Evolutionary conservation across 2,329 filamentous ascomycete species (phyloP), one percentile per base, ranked within the genome.

Genomic region (Trichoderma arundinaceum): DNA sequence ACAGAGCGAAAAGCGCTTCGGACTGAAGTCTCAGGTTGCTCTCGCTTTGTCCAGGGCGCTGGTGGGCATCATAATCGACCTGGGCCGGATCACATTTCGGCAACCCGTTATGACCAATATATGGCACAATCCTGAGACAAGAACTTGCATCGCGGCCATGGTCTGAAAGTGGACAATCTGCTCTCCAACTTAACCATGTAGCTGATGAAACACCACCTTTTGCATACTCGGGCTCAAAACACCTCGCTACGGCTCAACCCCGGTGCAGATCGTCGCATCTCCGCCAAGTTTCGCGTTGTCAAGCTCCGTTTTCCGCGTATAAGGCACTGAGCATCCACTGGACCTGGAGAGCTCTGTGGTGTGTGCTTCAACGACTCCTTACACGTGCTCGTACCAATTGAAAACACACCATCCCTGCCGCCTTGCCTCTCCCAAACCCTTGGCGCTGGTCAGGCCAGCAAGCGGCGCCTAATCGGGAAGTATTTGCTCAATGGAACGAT

Each of bases 401-500:
- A 53, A 62, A 43, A 28, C 32, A 22, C 28, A 32, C 58, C 7
- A 61, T 52, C 35, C 58, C 48, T 52, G 58, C 38, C 48, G 38
- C 58, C 46, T 15, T 43, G 38, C 12, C 19, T 22, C 44, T 43
- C 48, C 28, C 43, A 43, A 7, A 15, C 48, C 35, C 22, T 62
- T 62, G 49, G 58, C 58, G 58, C 38, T 52, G 38, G 38, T 41
- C 58, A 53, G 58, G 48, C 28, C 58, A 41, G 19, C 46, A 35
- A 44, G 7, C 17, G 58, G 58, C 48, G 58, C 60, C 60, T 53
- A 44, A 46, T 54, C 19, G 39, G 60, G 60, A 63, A 44, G 57
- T 54, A 54, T 35, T 38, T 39, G 13, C 38, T 54, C 13, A 35
- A 38, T 44, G n/a, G 28, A 10, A 58, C 38, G 39, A 58, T 58